These are phyloP conservation scores for Boletus barrowsii DNA, from an alignment of 768 basidiomycete genomes.

Conservation along the genomic window DNA sequence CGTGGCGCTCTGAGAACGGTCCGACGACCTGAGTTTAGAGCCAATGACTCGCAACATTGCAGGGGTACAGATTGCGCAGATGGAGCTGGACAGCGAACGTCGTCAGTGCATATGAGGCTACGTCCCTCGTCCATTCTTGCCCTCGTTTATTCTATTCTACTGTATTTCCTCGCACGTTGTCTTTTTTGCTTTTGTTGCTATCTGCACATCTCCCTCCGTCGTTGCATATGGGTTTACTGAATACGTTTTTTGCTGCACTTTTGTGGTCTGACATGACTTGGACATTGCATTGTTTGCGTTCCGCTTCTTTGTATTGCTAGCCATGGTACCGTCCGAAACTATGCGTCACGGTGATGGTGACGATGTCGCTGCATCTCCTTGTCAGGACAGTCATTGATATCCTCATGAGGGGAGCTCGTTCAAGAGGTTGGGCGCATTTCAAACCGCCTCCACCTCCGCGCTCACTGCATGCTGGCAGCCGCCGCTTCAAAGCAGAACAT, in stretches of 20 bases:
- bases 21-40: conserved; percentile 10
- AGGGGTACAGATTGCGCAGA: not conserved
- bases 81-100: not conserved
- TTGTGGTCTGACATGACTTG: not conserved
- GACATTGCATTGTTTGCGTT: not conserved
- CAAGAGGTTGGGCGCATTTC: too few relatives aligned
- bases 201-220: not conserved
- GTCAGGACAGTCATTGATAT: too few relatives aligned
- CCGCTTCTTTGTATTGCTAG: not conserved
- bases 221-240: not conserved
- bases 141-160: not conserved
- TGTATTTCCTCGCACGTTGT: not conserved
- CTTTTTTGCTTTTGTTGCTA: not conserved
- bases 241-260: not conserved
- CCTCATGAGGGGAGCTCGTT: too few relatives aligned
- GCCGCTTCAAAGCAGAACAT: too few relatives aligned
- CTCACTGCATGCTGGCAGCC: too few relatives aligned
- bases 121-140: not conserved
- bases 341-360: too few relatives aligned
- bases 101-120: not conserved
- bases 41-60: not conserved
- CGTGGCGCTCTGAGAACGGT: conserved; percentile 26
- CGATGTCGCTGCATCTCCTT: too few relatives aligned
- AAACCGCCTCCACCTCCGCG: too few relatives aligned
- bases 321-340: too few relatives aligned